Evolutionary conservation across 345 rosid genomes (phyloP).

Genomic region (Sonneratia caseolaris): DNA sequence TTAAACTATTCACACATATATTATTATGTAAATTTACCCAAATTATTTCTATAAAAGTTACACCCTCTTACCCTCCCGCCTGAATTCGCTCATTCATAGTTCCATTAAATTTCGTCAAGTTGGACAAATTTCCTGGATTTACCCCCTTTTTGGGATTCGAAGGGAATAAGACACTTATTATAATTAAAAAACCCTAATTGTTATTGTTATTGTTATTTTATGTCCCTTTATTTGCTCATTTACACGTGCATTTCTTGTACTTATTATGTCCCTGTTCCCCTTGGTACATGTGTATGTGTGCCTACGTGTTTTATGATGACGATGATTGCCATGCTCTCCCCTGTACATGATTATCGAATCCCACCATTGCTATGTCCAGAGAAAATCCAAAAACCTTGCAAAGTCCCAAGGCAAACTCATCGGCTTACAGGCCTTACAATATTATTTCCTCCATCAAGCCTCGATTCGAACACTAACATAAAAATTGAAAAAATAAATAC

Average conservation of each 20-base stretch:
- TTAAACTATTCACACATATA: no score
- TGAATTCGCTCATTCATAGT: no score
- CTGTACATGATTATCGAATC: slow-evolving; percentile 1
- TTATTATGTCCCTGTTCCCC: slow-evolving; percentile 1
- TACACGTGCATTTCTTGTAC: slow-evolving; percentile 5
- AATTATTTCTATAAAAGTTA: no score
- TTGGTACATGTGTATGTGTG: neutral
- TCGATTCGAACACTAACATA: neutral
- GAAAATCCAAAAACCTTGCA: slow-evolving; percentile 3
- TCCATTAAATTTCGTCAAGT: no score
- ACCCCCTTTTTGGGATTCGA: no score
- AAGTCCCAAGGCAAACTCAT: neutral
- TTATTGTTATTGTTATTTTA: neutral
- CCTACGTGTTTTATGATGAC: slow-evolving; percentile 1
- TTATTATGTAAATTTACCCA: no score
- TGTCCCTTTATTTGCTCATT: neutral
- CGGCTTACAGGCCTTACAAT: neutral
- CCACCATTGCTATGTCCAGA: slow-evolving; percentile 2
- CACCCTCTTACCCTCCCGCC: no score
- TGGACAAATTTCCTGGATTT: no score
- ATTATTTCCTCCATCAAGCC: neutral
- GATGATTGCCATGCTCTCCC: slow-evolving; percentile 3
- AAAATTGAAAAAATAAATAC: no score
- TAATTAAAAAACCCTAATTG: neutral
- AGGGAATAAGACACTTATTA: no score